These are phyloP conservation scores for Pseudozyma pruni DNA, from an alignment of 1,284 basidiomycete species.

Conservation along the genomic window DNA sequence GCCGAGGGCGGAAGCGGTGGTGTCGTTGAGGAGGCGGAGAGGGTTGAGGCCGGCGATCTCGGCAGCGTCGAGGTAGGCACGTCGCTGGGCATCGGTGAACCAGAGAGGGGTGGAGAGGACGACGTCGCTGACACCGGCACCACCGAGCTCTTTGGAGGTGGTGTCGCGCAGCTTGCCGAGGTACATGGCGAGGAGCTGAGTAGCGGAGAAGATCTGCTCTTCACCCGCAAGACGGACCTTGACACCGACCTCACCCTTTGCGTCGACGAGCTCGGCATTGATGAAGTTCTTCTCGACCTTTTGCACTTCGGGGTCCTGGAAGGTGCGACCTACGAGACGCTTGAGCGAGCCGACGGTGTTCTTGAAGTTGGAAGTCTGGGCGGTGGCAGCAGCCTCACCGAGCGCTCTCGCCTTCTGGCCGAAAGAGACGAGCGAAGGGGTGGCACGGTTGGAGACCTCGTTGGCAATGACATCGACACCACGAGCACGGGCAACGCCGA, in stretches of 20 bases:
- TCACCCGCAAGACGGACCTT: slow-evolving; percentile 65
- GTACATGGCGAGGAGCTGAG: slow-evolving; percentile 67
- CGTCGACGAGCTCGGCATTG: slow-evolving; percentile 66
- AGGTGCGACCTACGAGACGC: slow-evolving; percentile 63
- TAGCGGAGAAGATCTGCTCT: slow-evolving; percentile 65
- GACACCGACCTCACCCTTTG: slow-evolving; percentile 65
- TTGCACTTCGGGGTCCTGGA: slow-evolving; percentile 63
- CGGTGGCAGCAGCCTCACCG: slow-evolving; percentile 65
- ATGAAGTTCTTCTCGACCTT: slow-evolving; percentile 65
- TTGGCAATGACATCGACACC: slow-evolving; percentile 66
- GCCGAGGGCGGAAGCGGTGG: slow-evolving; percentile 65
- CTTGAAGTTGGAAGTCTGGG: slow-evolving; percentile 67
- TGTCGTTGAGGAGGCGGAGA: slow-evolving; percentile 66
- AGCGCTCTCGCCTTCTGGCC: slow-evolving; percentile 66
- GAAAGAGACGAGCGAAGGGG: slow-evolving; percentile 67
- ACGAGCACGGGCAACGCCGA: slow-evolving; percentile 65
- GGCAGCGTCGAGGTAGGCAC: slow-evolving; percentile 65
- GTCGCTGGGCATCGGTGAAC: slow-evolving; percentile 66
- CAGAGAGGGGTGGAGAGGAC: slow-evolving; percentile 66
- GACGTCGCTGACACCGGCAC: slow-evolving; percentile 64
- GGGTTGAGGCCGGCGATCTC: slow-evolving; percentile 67
- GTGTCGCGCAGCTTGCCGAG: slow-evolving; percentile 66
- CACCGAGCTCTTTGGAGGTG: slow-evolving; percentile 62
- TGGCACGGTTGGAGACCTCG: slow-evolving; percentile 66
- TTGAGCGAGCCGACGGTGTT: slow-evolving; percentile 68